Base-by-base conservation (phyloP, 2,329 filamentous ascomycete genomes). In the Neonectria neomacrospora region DNA sequence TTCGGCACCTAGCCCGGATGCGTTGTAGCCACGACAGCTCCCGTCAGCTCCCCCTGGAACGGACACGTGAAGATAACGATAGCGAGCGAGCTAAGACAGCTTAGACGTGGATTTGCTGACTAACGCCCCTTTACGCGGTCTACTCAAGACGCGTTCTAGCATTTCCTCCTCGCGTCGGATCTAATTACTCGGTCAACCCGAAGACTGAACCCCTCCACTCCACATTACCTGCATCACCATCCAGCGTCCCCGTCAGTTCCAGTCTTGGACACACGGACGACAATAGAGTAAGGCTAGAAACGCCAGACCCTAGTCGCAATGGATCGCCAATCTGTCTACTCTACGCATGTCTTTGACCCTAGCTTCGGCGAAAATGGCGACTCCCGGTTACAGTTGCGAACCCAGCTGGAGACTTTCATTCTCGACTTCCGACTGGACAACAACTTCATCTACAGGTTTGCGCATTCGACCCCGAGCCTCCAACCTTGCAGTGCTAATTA, bases 361-460 rank as follows among this genome's bases (percentile, higher is more conserved):
- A 88, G 86, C 69, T 86, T 86, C 66, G 87, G 88, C 72, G 86
- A 89, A 42, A 86, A 83, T 63, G 87, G 90, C 69, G 91, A 94
- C 75, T 90, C 87, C 61, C 86, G 90, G 62, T 84, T 88, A 26
- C 88, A 93, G 74, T 84, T 94, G 53, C 93, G 96, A 77, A 86
- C 88, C 63, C 90, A 93, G 75, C 87, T 99, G 64, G 90, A 96
- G 75, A 90, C 93, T 65, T 99, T 99, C 78, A 90, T 99, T 68
- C 88, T 98, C 61, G 92, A 95, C 71, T 99, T 97, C 77, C 90
- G 95, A 75, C 88, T 98, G 44, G 95, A 97, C 80, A 97, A 97
- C 79, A 88, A 90, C 74, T 98, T 97, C 80, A 90, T 97, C 74
- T 99, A 98, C 86, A 89, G 94, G 94, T 95, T 78, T 68, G 80